Evolutionary conservation across 805 yeast genomes (phyloP), one percentile per base, ranked within the genome.

Genomic region (Brettanomyces bruxellensis): DNA sequence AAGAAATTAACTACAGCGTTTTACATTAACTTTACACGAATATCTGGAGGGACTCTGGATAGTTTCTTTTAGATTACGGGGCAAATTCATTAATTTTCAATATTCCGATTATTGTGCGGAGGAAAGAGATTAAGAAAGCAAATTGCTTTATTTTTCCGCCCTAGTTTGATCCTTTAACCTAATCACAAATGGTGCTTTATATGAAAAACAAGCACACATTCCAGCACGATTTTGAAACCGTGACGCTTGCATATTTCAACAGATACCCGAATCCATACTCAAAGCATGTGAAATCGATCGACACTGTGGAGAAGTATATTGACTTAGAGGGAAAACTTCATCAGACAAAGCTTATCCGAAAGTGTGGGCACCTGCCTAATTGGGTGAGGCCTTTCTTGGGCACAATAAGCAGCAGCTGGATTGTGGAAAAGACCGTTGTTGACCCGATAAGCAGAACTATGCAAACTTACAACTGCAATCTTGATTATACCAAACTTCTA

Each of bases 181-280:
- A 7, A 5, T 32, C 30, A 25, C 50, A 23, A 28, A 84, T 84
- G 91, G 91, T 84, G 38, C 73, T 81, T 38, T 73, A 78, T 65
- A 76, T 75, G 60, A 70, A 72, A 50, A 73, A 72, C 50, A 55
- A 66, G n/a, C 84, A 79, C 59, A 60, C 68, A n/a, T 85, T 72
- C 59, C 66, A 72, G 45, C 76, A 77, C 60, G 81, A 81, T 54
- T 89, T 89, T 56, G 71, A 72, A 43, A 83, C 91, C 0, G 87
- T 86, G 3, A 73, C 88, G 1, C 68, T 81, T 42, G 95, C 95
- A 1, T 82, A 83, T 60, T 81, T 86, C 65, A 81, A 80, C 65
- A 69, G 83, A 54, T 82, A 81, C 53, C 83, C 83, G 12, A 81
- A 82, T 61, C 98, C 98, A 2, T 89, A 73, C 60, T 82, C 96